Evolutionary conservation across 345 rosid genomes (phyloP).

Genomic region (Ailanthus altissimus): DNA sequence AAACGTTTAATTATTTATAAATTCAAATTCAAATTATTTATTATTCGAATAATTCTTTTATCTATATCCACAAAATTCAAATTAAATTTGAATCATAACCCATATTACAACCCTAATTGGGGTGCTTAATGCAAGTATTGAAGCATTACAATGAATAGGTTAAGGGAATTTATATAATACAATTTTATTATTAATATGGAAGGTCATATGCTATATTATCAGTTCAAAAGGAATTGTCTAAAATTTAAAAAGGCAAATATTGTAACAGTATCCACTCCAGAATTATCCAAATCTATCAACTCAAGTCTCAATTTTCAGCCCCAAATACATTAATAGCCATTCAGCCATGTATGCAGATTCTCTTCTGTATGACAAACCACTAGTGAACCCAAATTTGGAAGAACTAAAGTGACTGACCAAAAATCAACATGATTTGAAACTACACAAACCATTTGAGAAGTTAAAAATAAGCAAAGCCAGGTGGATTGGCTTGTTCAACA

Average conservation of each 20-base stretch:
- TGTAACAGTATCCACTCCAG: neutral
- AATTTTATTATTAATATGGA: too few species aligned
- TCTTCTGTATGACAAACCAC: neutral
- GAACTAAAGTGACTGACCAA: neutral
- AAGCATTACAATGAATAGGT: neutral
- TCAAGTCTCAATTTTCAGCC: neutral
- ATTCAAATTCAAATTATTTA: too few species aligned
- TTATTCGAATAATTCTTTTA: too few species aligned
- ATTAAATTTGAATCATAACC: too few species aligned
- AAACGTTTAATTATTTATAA: too few species aligned
- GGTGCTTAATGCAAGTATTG: neutral
- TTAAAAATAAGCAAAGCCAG: neutral
- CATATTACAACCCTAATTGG: too few species aligned
- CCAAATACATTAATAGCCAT: neutral
- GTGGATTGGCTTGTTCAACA: neutral
- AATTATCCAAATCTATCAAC: neutral
- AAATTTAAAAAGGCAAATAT: too few species aligned
- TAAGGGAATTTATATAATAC: neutral
- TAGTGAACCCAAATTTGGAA: neutral
- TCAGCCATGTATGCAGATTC: too few species aligned
- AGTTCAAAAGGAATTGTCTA: neutral
- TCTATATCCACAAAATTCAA: too few species aligned
- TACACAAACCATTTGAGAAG: neutral
- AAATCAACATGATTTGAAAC: slow-evolving; percentile 5
- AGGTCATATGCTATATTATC: neutral